phyloP scores from a whole-genome alignment of 179 eudicot species.

The Nepenthes alata region DNA sequence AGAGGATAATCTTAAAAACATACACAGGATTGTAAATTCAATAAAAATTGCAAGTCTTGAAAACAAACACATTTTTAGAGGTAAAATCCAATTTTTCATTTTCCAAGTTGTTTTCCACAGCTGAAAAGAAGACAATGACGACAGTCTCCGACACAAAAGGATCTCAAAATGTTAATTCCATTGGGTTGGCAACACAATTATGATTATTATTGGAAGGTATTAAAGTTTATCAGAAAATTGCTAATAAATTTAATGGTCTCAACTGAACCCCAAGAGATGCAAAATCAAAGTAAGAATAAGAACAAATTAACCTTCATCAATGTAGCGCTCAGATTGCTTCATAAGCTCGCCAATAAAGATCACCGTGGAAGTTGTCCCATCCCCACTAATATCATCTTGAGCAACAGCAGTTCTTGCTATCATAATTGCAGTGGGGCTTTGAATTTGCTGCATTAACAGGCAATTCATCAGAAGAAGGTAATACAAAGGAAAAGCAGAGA shows the following conservation, averaged over 20 bases:
- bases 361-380: slow-evolving; percentile 94
- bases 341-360: slow-evolving; percentile 96
- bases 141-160: too few species aligned
- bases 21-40: too few species aligned
- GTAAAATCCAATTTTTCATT: too few species aligned
- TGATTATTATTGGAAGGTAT: too few species aligned
- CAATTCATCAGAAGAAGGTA: not conserved
- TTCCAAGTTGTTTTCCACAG: too few species aligned
- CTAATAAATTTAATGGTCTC: not conserved
- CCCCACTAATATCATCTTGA: slow-evolving; percentile 95
- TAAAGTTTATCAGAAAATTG: too few species aligned
- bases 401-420: slow-evolving; percentile 99
- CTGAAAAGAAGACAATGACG: too few species aligned
- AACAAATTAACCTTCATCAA: slow-evolving; percentile 61
- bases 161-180: too few species aligned
- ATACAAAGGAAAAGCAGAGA: not conserved
- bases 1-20: too few species aligned
- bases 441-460: slow-evolving; percentile 69
- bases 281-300: not conserved
- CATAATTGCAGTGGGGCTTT: slow-evolving; percentile 96
- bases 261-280: not conserved
- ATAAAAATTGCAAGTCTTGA: too few species aligned
- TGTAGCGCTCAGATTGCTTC: slow-evolving; percentile 93
- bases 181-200: too few species aligned
- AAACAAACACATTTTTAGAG: too few species aligned